Percentiles rank a stretch among this genome's conserved stretches.
These are phyloP conservation scores for Diaporthe aspalathi DNA, from an alignment of 2,329 filamentous ascomycete genomes.

Conservation along the genomic window DNA sequence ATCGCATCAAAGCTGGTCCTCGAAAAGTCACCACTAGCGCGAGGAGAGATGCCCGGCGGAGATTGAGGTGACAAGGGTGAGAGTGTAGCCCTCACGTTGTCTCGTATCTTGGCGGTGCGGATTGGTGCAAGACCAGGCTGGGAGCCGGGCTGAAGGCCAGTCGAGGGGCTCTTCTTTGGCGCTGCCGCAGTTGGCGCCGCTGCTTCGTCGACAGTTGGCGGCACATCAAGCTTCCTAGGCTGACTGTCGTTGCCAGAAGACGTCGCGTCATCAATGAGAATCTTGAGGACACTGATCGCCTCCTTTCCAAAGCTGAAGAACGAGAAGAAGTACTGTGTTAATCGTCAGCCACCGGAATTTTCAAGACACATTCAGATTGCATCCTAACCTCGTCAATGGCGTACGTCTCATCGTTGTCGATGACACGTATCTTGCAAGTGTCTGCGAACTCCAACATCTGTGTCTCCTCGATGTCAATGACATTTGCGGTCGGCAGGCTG, in stretches of 20 bases:
- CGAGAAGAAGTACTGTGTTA: conserved; percentile 91
- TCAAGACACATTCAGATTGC: too few relatives aligned
- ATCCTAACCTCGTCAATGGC: conserved; percentile 88
- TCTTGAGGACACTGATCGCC: conserved; percentile 81
- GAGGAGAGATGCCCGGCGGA: conserved; percentile 61
- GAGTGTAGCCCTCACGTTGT: conserved; percentile 72
- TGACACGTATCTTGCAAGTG: conserved; percentile 91
- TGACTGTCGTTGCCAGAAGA: conserved; percentile 54
- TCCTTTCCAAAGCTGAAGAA: conserved; percentile 91
- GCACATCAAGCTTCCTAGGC: conserved; percentile 38
- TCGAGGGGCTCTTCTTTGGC: conserved; percentile 41
- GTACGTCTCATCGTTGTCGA: conserved; percentile 94
- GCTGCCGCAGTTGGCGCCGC: conserved; percentile 9
- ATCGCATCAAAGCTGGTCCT: conserved; percentile 67
- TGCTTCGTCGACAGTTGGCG: conserved; percentile 37
- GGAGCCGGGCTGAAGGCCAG: conserved; percentile 31
- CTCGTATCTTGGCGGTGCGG: conserved; percentile 58
- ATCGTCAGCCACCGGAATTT: conserved; percentile 42
- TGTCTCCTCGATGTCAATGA: conserved; percentile 93
- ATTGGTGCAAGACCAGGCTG: conserved; percentile 45
- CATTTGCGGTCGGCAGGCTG: conserved; percentile 85
- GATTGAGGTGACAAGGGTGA: conserved; percentile 60
- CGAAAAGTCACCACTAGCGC: conserved; percentile 64
- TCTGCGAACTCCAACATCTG: conserved; percentile 92
- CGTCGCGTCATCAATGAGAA: conserved; percentile 75